A percentile compares a stretch with the other conserved stretches of the same genome.
phyloP scores from a whole-genome alignment of 169 alveolate species.

The Eimeria praecox region DNA sequence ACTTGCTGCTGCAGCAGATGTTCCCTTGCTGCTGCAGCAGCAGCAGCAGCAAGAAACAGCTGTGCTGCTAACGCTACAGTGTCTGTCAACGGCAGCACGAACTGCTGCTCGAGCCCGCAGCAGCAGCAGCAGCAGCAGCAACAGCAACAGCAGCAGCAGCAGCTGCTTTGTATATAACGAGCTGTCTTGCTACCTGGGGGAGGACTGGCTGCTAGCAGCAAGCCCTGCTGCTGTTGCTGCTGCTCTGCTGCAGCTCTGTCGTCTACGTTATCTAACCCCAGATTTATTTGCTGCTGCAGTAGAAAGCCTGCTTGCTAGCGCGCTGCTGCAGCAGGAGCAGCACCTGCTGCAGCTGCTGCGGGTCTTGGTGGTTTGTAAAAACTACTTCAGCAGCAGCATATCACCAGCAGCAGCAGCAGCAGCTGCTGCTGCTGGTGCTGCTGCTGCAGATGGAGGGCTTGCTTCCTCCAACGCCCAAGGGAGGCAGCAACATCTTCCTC shows the following conservation, averaged over 20 bases:
- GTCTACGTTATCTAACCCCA: background rate
- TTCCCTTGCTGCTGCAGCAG: conserved; percentile 40
- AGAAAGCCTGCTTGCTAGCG: conserved; percentile 9
- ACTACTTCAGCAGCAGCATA: conserved; percentile 20
- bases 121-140: conserved; percentile 9
- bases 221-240: conserved; percentile 69
- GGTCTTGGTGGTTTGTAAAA: conserved; percentile 35
- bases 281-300: conserved; percentile 28
- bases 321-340: conserved; percentile 22
- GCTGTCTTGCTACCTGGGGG: conserved; percentile 49
- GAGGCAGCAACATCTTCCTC: background rate
- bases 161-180: background rate
- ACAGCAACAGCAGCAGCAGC: conserved; percentile 2
- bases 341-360: background rate
- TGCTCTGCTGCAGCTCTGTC: conserved; percentile 69
- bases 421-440: conserved; percentile 26
- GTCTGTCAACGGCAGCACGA: conserved; percentile 7
- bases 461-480: background rate
- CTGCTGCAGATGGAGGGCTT: conserved; percentile 1
- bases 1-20: background rate
- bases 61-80: background rate
- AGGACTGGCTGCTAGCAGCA: conserved; percentile 68
- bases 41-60: conserved; percentile 59
- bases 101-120: background rate
- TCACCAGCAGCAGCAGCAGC: conserved; percentile 36